Base-by-base conservation (phyloP, 352 stramenopile species). In the Globisporangium cystogenes region DNA sequence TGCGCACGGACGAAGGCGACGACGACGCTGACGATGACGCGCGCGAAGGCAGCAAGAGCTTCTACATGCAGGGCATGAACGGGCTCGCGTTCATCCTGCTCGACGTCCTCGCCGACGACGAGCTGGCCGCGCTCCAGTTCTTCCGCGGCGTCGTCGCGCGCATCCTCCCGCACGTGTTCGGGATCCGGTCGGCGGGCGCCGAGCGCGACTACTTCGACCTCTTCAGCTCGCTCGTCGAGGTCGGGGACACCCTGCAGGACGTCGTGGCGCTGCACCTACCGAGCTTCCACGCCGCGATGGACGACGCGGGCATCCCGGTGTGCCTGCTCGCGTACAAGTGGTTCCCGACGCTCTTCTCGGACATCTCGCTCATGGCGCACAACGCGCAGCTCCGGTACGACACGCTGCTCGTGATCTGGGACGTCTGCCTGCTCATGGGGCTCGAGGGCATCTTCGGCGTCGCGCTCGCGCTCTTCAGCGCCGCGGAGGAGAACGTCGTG, bases 11-110 rank as follows among this genome's bases (percentile, higher is more conserved):
- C 24, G 57, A 53, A 35, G 14, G 39, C 35, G 14, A 47, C 7
- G n/a, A 39, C 35, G 26, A 43, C 43, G 47, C 8, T 15, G 40
- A 14, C 48, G 20, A 14, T 11, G 11, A 18, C 4, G 35, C 26
- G 7, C 11, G 33, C 31, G 64, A 62, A 56, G 39, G 46, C 33
- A 49, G 60, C 60, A 59, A 69, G 18, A 78, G 67, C 46, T 88
- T 86, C 26, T 93, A 93, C 48, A 90, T 93, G 76, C 83, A 93
- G 46, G 83, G 83, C 39, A 91, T 93, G 83, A 93, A 93, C 51
- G 83, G 78, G 0, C 66, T 93, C 16, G 83, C 72, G 3, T 93
- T 88, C 41, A 76, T 93, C 51, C 64, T 91, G 39, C 55, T 91
- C 21, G 67, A 89, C 23, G 72, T 90, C 24, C 53, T 87, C 16